Evolutionary conservation across 805 yeast genomes (phyloP).

Genomic region (Priceomyces melissophilus): DNA sequence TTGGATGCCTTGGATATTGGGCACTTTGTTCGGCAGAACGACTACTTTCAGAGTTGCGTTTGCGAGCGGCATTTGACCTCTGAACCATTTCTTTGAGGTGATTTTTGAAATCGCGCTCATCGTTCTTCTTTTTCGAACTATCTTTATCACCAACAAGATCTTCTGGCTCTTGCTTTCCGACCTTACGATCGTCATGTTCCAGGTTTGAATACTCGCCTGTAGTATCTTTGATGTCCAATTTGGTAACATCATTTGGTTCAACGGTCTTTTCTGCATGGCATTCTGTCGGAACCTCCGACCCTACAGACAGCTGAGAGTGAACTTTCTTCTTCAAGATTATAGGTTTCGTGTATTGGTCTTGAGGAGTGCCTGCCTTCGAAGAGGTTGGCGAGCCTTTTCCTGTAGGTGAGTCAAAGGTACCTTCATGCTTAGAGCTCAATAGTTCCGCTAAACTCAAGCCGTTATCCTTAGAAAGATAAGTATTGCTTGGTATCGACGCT

Average conservation of each 20-base stretch:
- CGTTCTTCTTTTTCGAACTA: background rate
- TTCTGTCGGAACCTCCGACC: too few species aligned
- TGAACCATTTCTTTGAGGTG: constrained; percentile 26
- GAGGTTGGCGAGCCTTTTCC: constrained; percentile 15
- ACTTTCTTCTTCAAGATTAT: constrained; percentile 37
- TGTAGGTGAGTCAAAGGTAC: constrained; percentile 6
- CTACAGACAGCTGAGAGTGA: background rate
- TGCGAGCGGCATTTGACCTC: constrained; percentile 13
- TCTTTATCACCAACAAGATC: background rate
- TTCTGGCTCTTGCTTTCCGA: background rate
- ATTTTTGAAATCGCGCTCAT: constrained; percentile 27
- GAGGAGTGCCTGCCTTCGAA: constrained; percentile 18
- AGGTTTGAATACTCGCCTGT: too few species aligned
- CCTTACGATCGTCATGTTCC: too few species aligned
- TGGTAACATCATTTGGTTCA: too few species aligned
- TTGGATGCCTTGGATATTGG: background rate
- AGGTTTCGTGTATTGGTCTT: constrained; percentile 27
- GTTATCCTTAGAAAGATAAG: constrained; percentile 15
- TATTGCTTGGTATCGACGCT: constrained; percentile 17
- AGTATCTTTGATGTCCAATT: too few species aligned
- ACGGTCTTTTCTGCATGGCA: too few species aligned
- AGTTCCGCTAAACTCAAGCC: constrained; percentile 39
- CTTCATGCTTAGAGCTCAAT: constrained; percentile 21
- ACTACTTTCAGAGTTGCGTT: constrained; percentile 2
- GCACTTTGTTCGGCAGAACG: background rate